phyloP scores from a whole-genome alignment of 1,284 basidiomycete genomes.

The Gastroboletus turbinatus region DNA sequence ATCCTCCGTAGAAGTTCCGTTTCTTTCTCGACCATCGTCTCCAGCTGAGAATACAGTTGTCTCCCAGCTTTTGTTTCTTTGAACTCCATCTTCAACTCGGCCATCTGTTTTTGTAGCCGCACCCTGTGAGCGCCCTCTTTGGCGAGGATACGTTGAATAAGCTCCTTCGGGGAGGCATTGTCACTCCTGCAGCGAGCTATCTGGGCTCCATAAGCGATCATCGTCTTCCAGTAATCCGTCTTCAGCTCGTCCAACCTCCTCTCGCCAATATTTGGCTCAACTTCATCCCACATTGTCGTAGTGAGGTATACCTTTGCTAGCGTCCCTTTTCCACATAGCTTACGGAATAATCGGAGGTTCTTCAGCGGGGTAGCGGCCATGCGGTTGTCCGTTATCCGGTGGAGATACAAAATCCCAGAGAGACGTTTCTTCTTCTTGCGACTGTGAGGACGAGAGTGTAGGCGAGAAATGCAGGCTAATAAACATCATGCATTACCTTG shows the following conservation, averaged over 20 bases:
- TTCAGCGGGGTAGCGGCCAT: constrained; percentile 42
- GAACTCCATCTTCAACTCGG: constrained; percentile 1
- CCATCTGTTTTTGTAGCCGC: constrained; percentile 5
- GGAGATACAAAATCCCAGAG: constrained; percentile 49
- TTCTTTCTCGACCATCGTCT: constrained; percentile 4
- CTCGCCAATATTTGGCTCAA: constrained; percentile 1
- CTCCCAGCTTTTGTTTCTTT: constrained; percentile 6
- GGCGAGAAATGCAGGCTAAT: neutral
- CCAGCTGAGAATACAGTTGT: constrained; percentile 7
- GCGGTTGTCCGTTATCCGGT: constrained; percentile 47
- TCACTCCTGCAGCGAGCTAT: constrained; percentile 3
- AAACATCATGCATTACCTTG: constrained; percentile 6
- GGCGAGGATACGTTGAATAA: neutral
- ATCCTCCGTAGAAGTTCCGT: constrained; percentile 5
- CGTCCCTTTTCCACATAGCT: constrained; percentile 2
- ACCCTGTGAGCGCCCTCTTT: no score
- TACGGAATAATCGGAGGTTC: constrained; percentile 32
- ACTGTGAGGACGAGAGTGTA: constrained; percentile 20
- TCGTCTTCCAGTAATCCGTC: constrained; percentile 8
- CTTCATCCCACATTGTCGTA: constrained; percentile 24
- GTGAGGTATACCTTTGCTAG: constrained; percentile 7
- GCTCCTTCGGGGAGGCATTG: constrained; percentile 2
- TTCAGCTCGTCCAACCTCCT: constrained; percentile 8
- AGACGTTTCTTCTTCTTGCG: constrained; percentile 34
- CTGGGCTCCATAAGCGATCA: constrained; percentile 8